Conservation (phyloP, 495 filamentous ascomycete genomes). For the Echria macrotheca region DNA sequence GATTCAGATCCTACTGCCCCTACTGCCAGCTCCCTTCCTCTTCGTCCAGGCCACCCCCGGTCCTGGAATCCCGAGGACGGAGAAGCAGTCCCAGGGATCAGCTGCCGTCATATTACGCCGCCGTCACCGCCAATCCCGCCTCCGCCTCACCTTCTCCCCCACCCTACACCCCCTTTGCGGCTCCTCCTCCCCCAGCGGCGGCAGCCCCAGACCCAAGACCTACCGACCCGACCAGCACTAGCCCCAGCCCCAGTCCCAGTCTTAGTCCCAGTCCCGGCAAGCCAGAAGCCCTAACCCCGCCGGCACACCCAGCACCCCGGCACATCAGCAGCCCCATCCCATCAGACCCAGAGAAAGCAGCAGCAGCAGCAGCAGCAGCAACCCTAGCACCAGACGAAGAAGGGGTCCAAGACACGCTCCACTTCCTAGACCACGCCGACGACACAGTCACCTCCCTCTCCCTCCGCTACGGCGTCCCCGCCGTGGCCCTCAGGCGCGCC, state of each 20-base stretch:
- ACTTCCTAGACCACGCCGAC: slow-evolving; percentile 57
- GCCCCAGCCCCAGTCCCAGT: no score
- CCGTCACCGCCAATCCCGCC: slow-evolving; percentile 29
- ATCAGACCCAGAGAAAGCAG: slow-evolving; percentile 8
- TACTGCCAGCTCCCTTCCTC: slow-evolving; percentile 49
- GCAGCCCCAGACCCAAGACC: no score
- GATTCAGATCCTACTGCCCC: slow-evolving; percentile 65
- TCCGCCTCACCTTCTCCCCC: slow-evolving; percentile 11
- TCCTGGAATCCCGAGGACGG: slow-evolving; percentile 46
- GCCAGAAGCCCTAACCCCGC: neutral
- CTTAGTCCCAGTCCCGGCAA: no score
- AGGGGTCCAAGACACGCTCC: slow-evolving; percentile 52
- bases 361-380: neutral
- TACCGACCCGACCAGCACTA: no score
- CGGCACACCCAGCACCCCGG: slow-evolving; percentile 25
- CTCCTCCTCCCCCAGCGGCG: no score
- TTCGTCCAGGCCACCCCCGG: slow-evolving; percentile 2
- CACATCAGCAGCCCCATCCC: slow-evolving; percentile 30
- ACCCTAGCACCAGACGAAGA: neutral
- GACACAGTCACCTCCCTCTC: slow-evolving; percentile 62
- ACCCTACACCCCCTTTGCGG: neutral
- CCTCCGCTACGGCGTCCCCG: slow-evolving; percentile 60
- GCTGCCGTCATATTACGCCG: slow-evolving; percentile 46
- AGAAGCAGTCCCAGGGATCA: no score
- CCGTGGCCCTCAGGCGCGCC: slow-evolving; percentile 45